A percentile compares a stretch with the other conserved stretches of the same genome.
Evolutionary conservation across 257 asterid genomes (phyloP).

Genomic region (Leonotis leonurus): DNA sequence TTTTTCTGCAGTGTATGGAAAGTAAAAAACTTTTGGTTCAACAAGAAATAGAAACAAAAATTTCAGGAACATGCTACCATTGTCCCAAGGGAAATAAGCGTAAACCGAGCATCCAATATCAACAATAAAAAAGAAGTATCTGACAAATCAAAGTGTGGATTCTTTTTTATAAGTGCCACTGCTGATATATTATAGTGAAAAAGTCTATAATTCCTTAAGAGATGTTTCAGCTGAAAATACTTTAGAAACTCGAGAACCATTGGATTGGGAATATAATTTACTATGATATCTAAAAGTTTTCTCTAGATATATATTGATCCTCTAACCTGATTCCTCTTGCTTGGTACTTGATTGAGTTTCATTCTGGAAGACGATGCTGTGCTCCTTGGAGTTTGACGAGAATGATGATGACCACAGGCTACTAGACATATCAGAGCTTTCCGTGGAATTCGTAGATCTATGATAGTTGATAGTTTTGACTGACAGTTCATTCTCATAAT

Average conservation of each 20-base stretch:
- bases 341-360: constrained; percentile 25
- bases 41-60: not conserved
- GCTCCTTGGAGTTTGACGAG: constrained; percentile 27
- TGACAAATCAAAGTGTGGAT: not conserved
- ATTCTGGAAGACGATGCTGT: constrained; percentile 23
- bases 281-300: not conserved
- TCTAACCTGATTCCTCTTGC: constrained; percentile 51
- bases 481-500: constrained; percentile 35
- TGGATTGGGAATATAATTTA: not conserved
- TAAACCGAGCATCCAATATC: not conserved
- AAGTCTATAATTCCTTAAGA: not conserved
- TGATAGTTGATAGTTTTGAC: constrained; percentile 19
- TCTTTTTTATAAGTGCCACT: not conserved
- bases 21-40: not conserved
- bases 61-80: not conserved
- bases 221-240: not conserved
- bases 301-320: not conserved
- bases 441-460: constrained; percentile 25
- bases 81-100: not conserved
- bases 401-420: constrained; percentile 17
- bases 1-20: not conserved
- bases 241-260: not conserved
- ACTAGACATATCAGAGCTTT: constrained; percentile 28
- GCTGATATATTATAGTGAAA: not conserved
- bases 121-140: not conserved